A percentile compares a stretch with the other conserved stretches of the same genome.
Evolutionary conservation across 2,329 filamentous ascomycete species (phyloP).

Genomic region (Huntiella abstrusa): DNA sequence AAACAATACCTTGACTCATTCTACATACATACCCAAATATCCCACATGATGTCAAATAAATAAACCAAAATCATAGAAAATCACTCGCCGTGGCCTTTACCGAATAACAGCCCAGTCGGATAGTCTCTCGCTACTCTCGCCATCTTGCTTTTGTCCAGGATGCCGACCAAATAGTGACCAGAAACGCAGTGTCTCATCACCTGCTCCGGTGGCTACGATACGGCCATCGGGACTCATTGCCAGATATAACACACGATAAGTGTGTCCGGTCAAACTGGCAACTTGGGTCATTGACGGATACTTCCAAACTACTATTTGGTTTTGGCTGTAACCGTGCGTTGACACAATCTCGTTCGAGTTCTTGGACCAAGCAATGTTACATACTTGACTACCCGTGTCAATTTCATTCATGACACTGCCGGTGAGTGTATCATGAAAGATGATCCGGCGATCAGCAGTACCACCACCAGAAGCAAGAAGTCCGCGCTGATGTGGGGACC

Average conservation of each 20-base stretch:
- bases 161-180: conserved; percentile 91
- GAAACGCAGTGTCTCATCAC: conserved; percentile 88
- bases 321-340: conserved; percentile 93
- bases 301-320: conserved; percentile 98
- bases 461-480: conserved; percentile 90
- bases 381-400: conserved; percentile 96
- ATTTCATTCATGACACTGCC: conserved; percentile 68
- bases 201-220: conserved; percentile 85
- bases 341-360: conserved; percentile 96
- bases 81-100: conserved; percentile 17
- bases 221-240: conserved; percentile 95
- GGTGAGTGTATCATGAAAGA: conserved; percentile 92
- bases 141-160: conserved; percentile 50
- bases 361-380: conserved; percentile 91
- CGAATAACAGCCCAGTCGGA: conserved; percentile 74
- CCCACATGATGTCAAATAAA: too few species aligned
- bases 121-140: conserved; percentile 41
- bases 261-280: conserved; percentile 85
- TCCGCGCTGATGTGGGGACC: conserved; percentile 90
- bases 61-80: too few species aligned
- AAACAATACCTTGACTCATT: not conserved
- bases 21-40: not conserved
- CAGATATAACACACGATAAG: conserved; percentile 86
- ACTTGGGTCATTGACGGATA: conserved; percentile 97
- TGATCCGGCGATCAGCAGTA: conserved; percentile 87